A percentile compares a stretch with the other conserved stretches of the same genome.
phyloP scores from a whole-genome alignment of 2,329 filamentous ascomycete genomes.

The Cordyceps javanica region DNA sequence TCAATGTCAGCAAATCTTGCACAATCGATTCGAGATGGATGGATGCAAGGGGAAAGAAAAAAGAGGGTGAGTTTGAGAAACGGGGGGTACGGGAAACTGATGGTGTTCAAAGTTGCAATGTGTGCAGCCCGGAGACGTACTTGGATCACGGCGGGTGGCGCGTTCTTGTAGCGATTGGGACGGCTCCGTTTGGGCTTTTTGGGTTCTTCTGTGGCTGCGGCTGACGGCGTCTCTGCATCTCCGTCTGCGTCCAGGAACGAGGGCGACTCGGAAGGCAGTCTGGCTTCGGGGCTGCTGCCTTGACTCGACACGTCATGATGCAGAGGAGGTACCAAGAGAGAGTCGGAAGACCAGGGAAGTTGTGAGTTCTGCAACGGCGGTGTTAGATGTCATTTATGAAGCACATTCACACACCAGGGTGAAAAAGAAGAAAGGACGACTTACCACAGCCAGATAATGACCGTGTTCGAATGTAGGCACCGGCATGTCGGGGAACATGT shows the following conservation, averaged over 20 bases:
- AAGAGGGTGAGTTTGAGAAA: no score
- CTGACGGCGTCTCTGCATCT: background rate
- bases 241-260: background rate
- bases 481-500: background rate
- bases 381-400: no score
- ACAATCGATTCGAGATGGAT: background rate
- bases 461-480: background rate
- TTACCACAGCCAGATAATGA: background rate
- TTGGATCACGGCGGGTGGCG: slow-evolving; percentile 42
- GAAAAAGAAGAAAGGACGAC: no score
- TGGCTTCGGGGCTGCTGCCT: background rate
- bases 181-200: slow-evolving; percentile 39
- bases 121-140: no score
- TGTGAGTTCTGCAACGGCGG: background rate
- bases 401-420: no score
- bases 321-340: background rate
- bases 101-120: no score
- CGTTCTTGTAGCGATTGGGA: slow-evolving; percentile 48
- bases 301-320: background rate
- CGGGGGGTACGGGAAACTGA: no score
- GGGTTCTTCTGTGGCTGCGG: background rate
- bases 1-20: no score
- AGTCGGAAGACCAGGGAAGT: background rate
- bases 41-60: background rate
- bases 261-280: background rate